Percentiles rank a stretch among this genome's conserved stretches.
Conservation (phyloP, 1,284 basidiomycete species). For the Heterobasidion irregulare region DNA sequence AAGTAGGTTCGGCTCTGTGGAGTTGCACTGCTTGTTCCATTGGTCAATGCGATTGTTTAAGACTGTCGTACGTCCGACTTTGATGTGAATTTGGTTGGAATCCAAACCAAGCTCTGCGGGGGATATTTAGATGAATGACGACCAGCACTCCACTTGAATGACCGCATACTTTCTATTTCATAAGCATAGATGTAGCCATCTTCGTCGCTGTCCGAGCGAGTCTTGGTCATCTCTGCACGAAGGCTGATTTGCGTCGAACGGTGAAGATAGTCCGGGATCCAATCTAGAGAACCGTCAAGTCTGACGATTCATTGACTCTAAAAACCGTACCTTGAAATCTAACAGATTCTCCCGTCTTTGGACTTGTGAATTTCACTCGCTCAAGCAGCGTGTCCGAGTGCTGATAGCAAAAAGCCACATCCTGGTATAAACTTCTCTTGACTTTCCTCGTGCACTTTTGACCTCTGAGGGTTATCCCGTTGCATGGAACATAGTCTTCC, state of each 20-base stretch:
- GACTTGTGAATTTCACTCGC: constrained; percentile 44
- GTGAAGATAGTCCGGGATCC: constrained; percentile 60
- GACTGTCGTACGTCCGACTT: constrained; percentile 44
- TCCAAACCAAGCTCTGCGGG: too few relatives aligned
- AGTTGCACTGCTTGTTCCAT: constrained; percentile 63
- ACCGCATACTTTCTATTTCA: constrained; percentile 54
- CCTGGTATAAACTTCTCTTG: constrained; percentile 33
- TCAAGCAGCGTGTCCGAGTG: constrained; percentile 50
- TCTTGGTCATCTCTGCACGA: constrained; percentile 63
- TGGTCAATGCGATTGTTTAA: constrained; percentile 49
- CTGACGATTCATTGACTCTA: background rate
- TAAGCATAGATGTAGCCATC: constrained; percentile 73
- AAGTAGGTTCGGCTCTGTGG: constrained; percentile 39
- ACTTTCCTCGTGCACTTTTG: constrained; percentile 56
- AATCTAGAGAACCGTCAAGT: constrained; percentile 34
- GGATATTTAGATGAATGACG: too few relatives aligned
- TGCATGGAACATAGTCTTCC: constrained; percentile 33
- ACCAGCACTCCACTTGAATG: too few relatives aligned
- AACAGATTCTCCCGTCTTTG: constrained; percentile 38
- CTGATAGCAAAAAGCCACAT: constrained; percentile 53
- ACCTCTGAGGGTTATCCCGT: constrained; percentile 56
- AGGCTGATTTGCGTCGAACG: constrained; percentile 53
- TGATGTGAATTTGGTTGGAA: constrained; percentile 30
- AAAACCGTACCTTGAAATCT: constrained; percentile 41
- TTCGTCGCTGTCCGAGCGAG: constrained; percentile 47